phyloP scores from a whole-genome alignment of 2,329 filamentous ascomycete species.

The Cordyceps javanica region DNA sequence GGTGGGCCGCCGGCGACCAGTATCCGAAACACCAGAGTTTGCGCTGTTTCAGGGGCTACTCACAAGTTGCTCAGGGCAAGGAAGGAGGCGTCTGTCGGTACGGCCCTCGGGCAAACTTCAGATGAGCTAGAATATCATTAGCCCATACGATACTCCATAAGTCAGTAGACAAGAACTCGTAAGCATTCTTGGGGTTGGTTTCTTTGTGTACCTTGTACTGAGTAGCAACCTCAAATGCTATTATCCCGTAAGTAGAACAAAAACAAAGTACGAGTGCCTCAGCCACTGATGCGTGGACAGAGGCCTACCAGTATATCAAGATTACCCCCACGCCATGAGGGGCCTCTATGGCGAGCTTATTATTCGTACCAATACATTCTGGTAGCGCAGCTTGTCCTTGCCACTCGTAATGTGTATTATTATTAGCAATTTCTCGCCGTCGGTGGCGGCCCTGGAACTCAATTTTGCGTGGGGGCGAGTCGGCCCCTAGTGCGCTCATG shows the following conservation, averaged over 20 bases:
- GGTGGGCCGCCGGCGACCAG: not conserved
- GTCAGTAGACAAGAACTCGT: too few species aligned
- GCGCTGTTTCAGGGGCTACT: not conserved
- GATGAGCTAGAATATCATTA: too few species aligned
- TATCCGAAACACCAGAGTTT: conserved; percentile 1
- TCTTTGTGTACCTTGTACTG: too few species aligned
- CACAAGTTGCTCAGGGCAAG: not conserved
- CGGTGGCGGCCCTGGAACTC: not conserved
- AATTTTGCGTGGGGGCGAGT: not conserved
- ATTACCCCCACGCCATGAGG: conserved; percentile 5
- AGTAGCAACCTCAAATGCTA: too few species aligned
- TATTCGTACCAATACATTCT: not conserved
- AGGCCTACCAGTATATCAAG: not conserved
- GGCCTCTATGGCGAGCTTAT: not conserved
- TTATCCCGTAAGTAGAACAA: too few species aligned
- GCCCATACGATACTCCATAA: too few species aligned
- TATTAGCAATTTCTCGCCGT: conserved; percentile 10
- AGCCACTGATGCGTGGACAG: not conserved
- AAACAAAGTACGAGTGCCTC: not conserved
- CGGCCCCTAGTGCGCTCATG: not conserved
- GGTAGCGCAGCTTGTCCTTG: not conserved
- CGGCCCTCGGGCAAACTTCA: too few species aligned
- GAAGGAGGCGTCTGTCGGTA: not conserved
- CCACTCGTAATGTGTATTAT: conserved; percentile 1
- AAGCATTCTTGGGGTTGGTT: too few species aligned